Conservation (phyloP, 169 alveolate genomes). For the Perkinsus marinus region DNA sequence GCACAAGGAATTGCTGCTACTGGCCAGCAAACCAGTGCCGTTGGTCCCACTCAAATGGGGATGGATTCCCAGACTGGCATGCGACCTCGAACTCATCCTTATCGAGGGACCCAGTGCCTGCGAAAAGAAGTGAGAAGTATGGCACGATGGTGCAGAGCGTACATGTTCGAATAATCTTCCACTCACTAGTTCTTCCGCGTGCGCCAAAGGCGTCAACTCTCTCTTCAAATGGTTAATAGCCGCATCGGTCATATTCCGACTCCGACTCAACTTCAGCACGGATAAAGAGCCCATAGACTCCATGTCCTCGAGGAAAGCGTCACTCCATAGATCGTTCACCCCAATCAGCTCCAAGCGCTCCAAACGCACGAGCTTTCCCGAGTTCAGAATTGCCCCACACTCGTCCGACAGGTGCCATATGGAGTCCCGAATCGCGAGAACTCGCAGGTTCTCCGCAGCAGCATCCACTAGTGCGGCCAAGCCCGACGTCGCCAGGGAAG, state of each 20-base stretch:
- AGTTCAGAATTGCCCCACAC: background rate
- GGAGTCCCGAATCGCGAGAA: background rate
- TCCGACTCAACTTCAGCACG: background rate
- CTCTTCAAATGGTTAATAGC: background rate
- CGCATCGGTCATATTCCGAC: background rate
- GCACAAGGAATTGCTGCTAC: no score
- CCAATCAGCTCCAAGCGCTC: background rate
- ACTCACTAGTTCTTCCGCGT: background rate
- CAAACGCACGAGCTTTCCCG: background rate
- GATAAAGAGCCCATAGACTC: background rate
- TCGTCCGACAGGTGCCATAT: background rate
- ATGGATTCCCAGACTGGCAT: background rate
- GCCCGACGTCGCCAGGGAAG: background rate
- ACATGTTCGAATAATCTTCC: background rate
- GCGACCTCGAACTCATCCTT: background rate
- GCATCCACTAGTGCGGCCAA: background rate
- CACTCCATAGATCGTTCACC: background rate
- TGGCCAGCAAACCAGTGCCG: no score
- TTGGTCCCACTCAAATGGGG: background rate
- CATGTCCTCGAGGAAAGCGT: background rate
- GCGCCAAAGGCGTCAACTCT: background rate
- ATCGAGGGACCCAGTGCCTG: background rate
- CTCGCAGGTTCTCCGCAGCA: background rate
- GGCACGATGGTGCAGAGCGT: no score
- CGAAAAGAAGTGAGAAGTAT: background rate